phyloP scores from a whole-genome alignment of 805 yeast species.

The Metschnikowia henanensis region DNA sequence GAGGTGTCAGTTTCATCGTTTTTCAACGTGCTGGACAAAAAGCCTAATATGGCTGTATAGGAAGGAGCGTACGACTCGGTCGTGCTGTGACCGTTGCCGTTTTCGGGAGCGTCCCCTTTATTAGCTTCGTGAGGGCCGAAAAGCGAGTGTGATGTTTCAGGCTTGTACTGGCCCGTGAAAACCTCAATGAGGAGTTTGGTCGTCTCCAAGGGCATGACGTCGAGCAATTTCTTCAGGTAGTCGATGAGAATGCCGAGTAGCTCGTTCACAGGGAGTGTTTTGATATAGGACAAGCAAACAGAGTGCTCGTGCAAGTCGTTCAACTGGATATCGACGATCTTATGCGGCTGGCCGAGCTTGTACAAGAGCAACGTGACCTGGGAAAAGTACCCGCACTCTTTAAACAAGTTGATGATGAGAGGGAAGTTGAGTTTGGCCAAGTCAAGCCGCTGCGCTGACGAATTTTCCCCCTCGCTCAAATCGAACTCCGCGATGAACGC shows the following conservation, averaged over 20 bases:
- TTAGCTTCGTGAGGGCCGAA: background rate
- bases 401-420: constrained; percentile 64
- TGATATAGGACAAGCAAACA: constrained; percentile 63
- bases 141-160: constrained; percentile 26
- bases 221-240: constrained; percentile 64
- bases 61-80: constrained; percentile 13
- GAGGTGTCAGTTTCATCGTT: constrained; percentile 1
- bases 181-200: constrained; percentile 81
- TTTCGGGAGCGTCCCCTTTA: constrained; percentile 14
- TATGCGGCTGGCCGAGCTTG: constrained; percentile 68
- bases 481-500: constrained; percentile 50
- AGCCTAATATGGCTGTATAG: constrained; percentile 18
- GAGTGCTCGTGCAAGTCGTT: constrained; percentile 61
- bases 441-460: constrained; percentile 9
- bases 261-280: constrained; percentile 72
- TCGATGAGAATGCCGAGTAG: constrained; percentile 68
- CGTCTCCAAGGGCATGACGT: constrained; percentile 72
- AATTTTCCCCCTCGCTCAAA: constrained; percentile 18
- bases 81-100: constrained; percentile 1
- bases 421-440: constrained; percentile 48
- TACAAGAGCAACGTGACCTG: constrained; percentile 72
- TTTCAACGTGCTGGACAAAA: constrained; percentile 13
- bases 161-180: constrained; percentile 81
- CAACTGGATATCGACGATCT: constrained; percentile 74
- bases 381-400: constrained; percentile 65